Evolutionary conservation across 768 basidiomycete species (phyloP).

Genomic region (Fibroporia radiculosa): DNA sequence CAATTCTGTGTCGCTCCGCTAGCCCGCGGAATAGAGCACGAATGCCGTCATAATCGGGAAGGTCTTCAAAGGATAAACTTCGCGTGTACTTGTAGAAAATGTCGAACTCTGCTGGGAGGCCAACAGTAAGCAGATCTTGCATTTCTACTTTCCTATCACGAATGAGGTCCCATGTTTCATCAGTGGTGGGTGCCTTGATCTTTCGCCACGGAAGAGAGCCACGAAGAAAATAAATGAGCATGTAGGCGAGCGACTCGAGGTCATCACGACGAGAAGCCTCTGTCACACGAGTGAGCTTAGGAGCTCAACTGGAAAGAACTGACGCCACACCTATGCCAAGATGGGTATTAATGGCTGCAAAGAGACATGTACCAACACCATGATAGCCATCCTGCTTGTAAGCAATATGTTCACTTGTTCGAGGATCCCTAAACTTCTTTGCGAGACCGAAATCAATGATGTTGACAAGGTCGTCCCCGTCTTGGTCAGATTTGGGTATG

Average conservation of each 20-base stretch:
- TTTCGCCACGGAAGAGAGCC: slow-evolving; percentile 77
- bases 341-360: slow-evolving; percentile 70
- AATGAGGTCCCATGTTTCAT: slow-evolving; percentile 72
- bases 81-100: slow-evolving; percentile 74
- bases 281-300: slow-evolving; percentile 15
- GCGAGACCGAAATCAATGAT: slow-evolving; percentile 88
- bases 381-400: slow-evolving; percentile 70
- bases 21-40: slow-evolving; percentile 59
- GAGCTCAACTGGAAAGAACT: slow-evolving; percentile 2
- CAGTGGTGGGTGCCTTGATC: slow-evolving; percentile 53
- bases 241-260: slow-evolving; percentile 73
- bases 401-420: slow-evolving; percentile 59
- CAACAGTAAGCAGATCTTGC: slow-evolving; percentile 61
- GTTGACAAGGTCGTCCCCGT: slow-evolving; percentile 64
- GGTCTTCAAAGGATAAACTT: slow-evolving; percentile 78
- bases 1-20: slow-evolving; percentile 20
- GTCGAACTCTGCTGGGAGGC: slow-evolving; percentile 76
- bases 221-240: slow-evolving; percentile 76
- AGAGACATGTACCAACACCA: slow-evolving; percentile 72
- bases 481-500: slow-evolving; percentile 65
- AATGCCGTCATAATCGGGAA: slow-evolving; percentile 83
- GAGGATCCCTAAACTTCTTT: slow-evolving; percentile 65
- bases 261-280: slow-evolving; percentile 76
- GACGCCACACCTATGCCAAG: slow-evolving; percentile 48
- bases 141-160: slow-evolving; percentile 63